Conservation (phyloP, 768 basidiomycete genomes). For the Leccinum ochraceum region DNA sequence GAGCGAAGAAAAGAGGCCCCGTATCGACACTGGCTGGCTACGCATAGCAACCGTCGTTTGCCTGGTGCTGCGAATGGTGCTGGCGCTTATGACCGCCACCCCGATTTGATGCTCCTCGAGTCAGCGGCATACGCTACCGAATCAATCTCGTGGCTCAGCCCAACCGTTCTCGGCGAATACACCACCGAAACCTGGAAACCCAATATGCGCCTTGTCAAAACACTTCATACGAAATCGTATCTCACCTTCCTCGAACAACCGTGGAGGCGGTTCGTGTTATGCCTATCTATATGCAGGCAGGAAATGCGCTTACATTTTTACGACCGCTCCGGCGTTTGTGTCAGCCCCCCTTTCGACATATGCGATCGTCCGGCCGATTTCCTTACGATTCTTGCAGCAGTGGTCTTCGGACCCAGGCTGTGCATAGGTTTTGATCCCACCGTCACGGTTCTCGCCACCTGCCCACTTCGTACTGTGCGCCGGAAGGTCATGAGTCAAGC, state of each 20-base stretch:
- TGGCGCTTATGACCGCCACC: no score
- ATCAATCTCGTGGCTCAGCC: no score
- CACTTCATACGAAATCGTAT: neutral
- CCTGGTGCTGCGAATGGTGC: no score
- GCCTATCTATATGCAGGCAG: neutral
- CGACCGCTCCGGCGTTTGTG: neutral
- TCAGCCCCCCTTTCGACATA: neutral
- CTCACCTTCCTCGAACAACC: neutral
- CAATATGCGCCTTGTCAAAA: neutral
- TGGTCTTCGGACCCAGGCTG: neutral
- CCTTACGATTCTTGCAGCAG: neutral
- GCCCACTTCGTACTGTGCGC: neutral
- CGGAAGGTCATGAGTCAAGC: neutral
- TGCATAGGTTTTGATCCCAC: neutral
- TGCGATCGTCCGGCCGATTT: neutral
- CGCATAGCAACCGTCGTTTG: no score
- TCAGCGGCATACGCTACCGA: no score
- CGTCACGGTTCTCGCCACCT: neutral
- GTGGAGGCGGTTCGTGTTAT: neutral
- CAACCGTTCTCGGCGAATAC: no score
- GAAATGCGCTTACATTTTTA: neutral
- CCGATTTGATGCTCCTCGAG: no score
- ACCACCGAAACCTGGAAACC: no score
- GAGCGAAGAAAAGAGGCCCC: no score
- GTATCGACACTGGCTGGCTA: no score